Percentiles rank a stretch among this genome's conserved stretches.
Conservation (phyloP, 768 basidiomycete species). For the Macrocybe gigantea region DNA sequence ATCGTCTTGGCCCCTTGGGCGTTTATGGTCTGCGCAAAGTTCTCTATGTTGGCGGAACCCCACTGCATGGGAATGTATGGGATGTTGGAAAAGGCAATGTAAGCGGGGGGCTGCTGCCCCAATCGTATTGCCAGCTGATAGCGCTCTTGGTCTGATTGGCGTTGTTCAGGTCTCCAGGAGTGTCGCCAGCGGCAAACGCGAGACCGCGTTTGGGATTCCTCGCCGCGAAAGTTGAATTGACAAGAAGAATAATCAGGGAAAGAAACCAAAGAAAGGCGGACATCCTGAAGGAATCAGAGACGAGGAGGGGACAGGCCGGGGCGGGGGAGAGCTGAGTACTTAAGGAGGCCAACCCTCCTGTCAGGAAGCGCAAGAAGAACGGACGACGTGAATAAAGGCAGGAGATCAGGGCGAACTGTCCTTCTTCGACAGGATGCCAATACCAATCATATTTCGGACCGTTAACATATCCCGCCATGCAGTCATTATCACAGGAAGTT, state of each 20-base stretch:
- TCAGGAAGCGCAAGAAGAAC: conserved; percentile 15
- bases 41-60: conserved; percentile 35
- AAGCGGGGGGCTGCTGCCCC: conserved; percentile 42
- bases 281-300: conserved; percentile 17
- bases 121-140: conserved; percentile 48
- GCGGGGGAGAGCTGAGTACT: no score
- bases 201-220: conserved; percentile 44
- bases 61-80: conserved; percentile 51
- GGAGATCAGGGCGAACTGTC: conserved; percentile 33
- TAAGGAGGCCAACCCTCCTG: neutral
- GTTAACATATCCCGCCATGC: no score
- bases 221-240: conserved; percentile 11
- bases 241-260: conserved; percentile 24
- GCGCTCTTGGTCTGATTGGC: conserved; percentile 39
- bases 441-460: no score
- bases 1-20: conserved; percentile 43
- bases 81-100: conserved; percentile 36
- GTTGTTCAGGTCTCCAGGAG: conserved; percentile 35
- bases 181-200: conserved; percentile 32
- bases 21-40: conserved; percentile 30
- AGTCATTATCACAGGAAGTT: no score
- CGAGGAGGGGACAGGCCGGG: neutral
- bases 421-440: conserved; percentile 2
- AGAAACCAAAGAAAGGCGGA: conserved; percentile 14
- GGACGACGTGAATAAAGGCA: conserved; percentile 26